Evolutionary conservation across 495 filamentous ascomycete species (phyloP).

Genomic region (Daldinia grandis): DNA sequence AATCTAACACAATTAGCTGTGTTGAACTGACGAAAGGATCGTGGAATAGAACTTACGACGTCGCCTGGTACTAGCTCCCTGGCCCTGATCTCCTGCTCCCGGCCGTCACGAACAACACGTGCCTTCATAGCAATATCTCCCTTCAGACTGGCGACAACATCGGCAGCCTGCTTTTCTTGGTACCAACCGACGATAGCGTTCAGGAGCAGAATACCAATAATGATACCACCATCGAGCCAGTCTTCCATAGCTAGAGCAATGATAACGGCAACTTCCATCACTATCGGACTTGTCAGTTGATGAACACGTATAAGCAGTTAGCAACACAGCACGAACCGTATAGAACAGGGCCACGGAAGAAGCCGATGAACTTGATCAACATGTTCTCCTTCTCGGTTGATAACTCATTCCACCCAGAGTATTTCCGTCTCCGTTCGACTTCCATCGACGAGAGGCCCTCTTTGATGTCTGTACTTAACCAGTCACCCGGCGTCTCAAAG

Average conservation of each 20-base stretch:
- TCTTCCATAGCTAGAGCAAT: constrained; percentile 81
- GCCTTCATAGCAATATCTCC: constrained; percentile 86
- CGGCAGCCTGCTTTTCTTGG: constrained; percentile 84
- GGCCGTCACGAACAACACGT: constrained; percentile 73
- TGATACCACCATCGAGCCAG: constrained; percentile 83
- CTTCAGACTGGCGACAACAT: constrained; percentile 80
- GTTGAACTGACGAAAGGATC: not conserved
- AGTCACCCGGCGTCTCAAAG: constrained; percentile 65
- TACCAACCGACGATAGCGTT: constrained; percentile 85
- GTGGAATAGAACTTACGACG: constrained; percentile 65
- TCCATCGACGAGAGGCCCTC: constrained; percentile 68
- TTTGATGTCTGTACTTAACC: constrained; percentile 74
- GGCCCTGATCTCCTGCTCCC: constrained; percentile 75
- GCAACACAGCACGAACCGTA: constrained; percentile 67
- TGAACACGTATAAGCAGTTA: not conserved
- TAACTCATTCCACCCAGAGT: constrained; percentile 77
- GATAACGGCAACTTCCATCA: constrained; percentile 84
- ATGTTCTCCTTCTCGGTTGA: constrained; percentile 79
- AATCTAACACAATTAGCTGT: constrained; percentile 47
- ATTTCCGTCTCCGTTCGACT: constrained; percentile 71
- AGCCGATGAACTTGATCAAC: constrained; percentile 79
- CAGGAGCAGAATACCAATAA: constrained; percentile 78
- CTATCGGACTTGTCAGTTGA: constrained; percentile 54
- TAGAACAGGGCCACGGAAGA: constrained; percentile 82
- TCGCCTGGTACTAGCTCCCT: constrained; percentile 82